Evolutionary conservation across 306 rosid genomes (phyloP).

Genomic region (Carpinus viminea): DNA sequence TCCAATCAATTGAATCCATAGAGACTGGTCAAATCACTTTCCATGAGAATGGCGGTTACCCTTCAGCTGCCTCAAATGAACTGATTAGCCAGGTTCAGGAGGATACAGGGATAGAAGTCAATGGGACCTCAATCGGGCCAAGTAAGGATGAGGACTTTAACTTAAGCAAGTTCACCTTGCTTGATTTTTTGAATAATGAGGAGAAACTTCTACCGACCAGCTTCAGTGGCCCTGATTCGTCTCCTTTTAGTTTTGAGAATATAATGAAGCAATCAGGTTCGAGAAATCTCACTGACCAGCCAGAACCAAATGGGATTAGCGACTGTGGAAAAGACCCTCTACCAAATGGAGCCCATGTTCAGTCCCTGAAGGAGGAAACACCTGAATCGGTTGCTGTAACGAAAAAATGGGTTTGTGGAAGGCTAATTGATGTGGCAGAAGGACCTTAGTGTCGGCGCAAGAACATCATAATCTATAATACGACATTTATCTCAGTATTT

Average conservation of each 20-base stretch:
- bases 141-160: slow-evolving; percentile 36
- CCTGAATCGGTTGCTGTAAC: slow-evolving; percentile 36
- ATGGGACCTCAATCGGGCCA: slow-evolving; percentile 48
- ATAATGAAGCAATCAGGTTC: slow-evolving; percentile 30
- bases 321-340: slow-evolving; percentile 33
- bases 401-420: slow-evolving; percentile 88
- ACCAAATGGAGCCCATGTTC: slow-evolving; percentile 38
- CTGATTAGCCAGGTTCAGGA: slow-evolving; percentile 20
- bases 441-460: slow-evolving; percentile 36
- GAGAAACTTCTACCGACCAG: slow-evolving; percentile 34
- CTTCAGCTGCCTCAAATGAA: slow-evolving; percentile 40
- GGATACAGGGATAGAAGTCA: slow-evolving; percentile 38
- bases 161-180: slow-evolving; percentile 43
- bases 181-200: slow-evolving; percentile 45
- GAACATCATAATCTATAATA: background rate
- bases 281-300: slow-evolving; percentile 17
- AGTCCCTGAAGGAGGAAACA: slow-evolving; percentile 37
- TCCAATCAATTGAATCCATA: slow-evolving; percentile 70
- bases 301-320: slow-evolving; percentile 34
- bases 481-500: slow-evolving; percentile 23
- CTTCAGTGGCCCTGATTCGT: slow-evolving; percentile 36
- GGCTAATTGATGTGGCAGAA: slow-evolving; percentile 70
- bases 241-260: slow-evolving; percentile 40
- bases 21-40: slow-evolving; percentile 35
- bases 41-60: slow-evolving; percentile 29